A percentile compares a stretch with the other conserved stretches of the same genome.
Evolutionary conservation across 768 basidiomycete genomes (phyloP).

Genomic region (Kwoniella sp.): DNA sequence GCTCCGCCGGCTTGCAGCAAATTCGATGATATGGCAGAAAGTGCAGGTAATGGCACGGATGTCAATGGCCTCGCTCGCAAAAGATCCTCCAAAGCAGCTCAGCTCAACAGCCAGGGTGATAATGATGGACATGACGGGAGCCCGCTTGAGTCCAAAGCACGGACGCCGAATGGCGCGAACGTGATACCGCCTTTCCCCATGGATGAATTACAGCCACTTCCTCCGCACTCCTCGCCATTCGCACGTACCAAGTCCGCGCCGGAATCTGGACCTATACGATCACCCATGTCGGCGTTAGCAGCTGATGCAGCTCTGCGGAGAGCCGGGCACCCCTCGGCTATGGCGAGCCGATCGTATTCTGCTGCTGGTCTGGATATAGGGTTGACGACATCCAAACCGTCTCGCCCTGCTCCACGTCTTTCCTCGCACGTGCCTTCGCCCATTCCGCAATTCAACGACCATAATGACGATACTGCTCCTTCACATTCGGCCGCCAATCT

Average conservation of each 20-base stretch:
- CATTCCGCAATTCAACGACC: neutral
- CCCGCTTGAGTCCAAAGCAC: neutral
- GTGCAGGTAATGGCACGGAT: neutral
- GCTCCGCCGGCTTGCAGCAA: constrained; percentile 47
- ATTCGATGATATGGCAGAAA: constrained; percentile 22
- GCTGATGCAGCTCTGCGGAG: constrained; percentile 35
- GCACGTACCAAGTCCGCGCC: constrained; percentile 23
- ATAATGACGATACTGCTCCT: constrained; percentile 11
- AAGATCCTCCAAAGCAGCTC: neutral
- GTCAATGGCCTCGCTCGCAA: neutral
- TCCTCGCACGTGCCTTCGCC: constrained; percentile 41
- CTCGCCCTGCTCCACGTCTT: constrained; percentile 33
- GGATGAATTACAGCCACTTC: constrained; percentile 2
- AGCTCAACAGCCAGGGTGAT: neutral
- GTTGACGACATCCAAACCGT: neutral
- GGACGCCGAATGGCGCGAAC: neutral
- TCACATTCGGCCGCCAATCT: neutral
- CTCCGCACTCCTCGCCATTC: constrained; percentile 4
- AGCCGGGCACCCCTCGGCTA: neutral
- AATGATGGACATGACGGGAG: constrained; percentile 3
- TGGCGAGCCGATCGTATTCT: constrained; percentile 18
- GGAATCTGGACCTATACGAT: neutral
- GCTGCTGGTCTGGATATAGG: constrained; percentile 9
- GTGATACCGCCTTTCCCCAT: constrained; percentile 1
- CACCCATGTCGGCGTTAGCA: constrained; percentile 14